These are phyloP conservation scores for Cladosporium cucumerinum DNA, from an alignment of 2,329 filamentous ascomycete species.

Conservation along the genomic window DNA sequence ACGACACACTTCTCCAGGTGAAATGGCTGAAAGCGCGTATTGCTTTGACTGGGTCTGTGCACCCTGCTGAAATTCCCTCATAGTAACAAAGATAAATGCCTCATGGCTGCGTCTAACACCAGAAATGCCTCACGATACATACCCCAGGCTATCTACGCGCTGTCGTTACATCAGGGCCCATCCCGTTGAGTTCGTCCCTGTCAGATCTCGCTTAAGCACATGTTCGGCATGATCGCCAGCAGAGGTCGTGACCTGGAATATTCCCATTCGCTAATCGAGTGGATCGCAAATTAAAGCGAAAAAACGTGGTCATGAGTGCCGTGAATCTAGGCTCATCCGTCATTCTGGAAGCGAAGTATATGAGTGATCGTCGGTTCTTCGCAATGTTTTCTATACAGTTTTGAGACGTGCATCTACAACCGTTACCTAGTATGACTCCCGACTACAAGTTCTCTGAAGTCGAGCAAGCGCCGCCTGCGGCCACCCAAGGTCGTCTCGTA, in stretches of 20 bases:
- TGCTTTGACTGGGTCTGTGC: background rate
- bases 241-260: background rate
- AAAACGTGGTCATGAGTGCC: background rate
- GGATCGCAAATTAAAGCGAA: background rate
- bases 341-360: background rate
- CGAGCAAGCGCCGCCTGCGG: background rate
- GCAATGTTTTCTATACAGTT: background rate
- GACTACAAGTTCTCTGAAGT: background rate
- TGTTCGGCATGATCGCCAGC: background rate
- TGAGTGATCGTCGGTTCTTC: background rate
- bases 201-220: slow-evolving; percentile 1
- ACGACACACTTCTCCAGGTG: background rate
- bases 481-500: background rate
- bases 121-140: slow-evolving; percentile 6
- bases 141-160: background rate
- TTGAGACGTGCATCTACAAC: slow-evolving; percentile 2
- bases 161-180: background rate
- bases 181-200: background rate
- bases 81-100: slow-evolving; percentile 5
- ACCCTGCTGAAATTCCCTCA: slow-evolving; percentile 3
- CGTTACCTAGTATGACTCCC: slow-evolving; percentile 1
- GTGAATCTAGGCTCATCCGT: background rate
- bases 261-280: background rate
- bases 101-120: background rate
- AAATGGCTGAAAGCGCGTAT: background rate